phyloP scores from a whole-genome alignment of 1,139 yeast species.

The Candida sp. region DNA sequence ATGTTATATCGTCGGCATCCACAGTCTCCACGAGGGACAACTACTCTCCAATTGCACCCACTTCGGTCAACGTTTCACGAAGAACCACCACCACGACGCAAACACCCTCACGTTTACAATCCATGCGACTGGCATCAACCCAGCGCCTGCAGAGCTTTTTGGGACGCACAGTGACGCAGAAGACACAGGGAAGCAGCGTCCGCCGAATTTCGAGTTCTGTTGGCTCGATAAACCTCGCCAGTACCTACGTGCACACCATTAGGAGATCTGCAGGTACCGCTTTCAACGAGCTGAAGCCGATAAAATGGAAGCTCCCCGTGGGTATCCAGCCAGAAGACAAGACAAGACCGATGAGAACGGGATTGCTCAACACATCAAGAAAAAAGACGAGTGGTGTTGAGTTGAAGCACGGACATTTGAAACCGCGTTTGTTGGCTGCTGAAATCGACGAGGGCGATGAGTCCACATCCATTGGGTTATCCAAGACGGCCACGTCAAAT shows the following conservation, averaged over 20 bases:
- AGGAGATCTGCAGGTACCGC: conserved; percentile 59
- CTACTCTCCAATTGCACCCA: not conserved
- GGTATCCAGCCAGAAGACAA: conserved; percentile 58
- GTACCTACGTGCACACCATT: conserved; percentile 50
- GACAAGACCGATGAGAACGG: conserved; percentile 31
- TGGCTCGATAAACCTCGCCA: conserved; percentile 40
- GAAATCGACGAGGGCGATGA: conserved; percentile 74
- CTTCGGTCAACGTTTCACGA: not conserved
- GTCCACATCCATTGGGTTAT: conserved; percentile 12
- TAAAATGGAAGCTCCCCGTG: conserved; percentile 66
- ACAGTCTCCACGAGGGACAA: not conserved
- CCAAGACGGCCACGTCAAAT: conserved; percentile 11
- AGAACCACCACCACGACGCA: not conserved
- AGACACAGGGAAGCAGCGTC: conserved; percentile 4
- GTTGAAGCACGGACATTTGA: conserved; percentile 74
- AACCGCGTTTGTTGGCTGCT: conserved; percentile 76
- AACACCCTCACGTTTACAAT: conserved; percentile 1
- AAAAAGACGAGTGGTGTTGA: conserved; percentile 57
- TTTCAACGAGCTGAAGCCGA: conserved; percentile 58
- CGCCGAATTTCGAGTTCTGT: conserved; percentile 37
- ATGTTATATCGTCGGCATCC: conserved; percentile 1
- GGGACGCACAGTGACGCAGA: conserved; percentile 5
- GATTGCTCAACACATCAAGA: conserved; percentile 19
- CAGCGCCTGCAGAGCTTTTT: conserved; percentile 2
- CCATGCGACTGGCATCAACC: conserved; percentile 2